These are phyloP conservation scores for Cardiospermum halicacabum DNA, from an alignment of 345 rosid species.

Conservation along the genomic window DNA sequence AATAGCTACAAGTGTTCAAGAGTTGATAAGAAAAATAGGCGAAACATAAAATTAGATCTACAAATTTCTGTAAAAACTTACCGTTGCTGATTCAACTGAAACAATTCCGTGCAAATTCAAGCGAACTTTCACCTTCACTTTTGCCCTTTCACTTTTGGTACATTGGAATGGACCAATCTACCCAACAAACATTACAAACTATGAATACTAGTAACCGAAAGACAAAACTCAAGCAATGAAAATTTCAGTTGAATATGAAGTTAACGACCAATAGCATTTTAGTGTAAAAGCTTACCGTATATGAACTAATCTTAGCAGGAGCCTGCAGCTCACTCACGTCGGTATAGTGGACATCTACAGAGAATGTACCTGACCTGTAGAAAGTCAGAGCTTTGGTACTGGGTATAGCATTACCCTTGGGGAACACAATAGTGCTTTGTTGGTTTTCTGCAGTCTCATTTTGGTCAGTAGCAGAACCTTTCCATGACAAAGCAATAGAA, in stretches of 20 bases:
- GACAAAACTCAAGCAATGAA: background rate
- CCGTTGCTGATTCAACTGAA: constrained; percentile 78
- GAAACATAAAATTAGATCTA: background rate
- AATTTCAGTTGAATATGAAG: background rate
- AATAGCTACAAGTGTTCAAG: constrained; percentile 50
- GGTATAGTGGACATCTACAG: constrained; percentile 68
- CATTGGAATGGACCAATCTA: constrained; percentile 95
- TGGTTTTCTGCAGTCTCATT: constrained; percentile 62
- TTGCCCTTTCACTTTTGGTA: constrained; percentile 63
- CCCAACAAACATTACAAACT: constrained; percentile 13
- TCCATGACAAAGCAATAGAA: constrained; percentile 74
- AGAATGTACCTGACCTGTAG: constrained; percentile 69
- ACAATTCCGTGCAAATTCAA: constrained; percentile 82
- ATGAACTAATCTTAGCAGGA: constrained; percentile 76
- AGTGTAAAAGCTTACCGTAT: constrained; percentile 42
- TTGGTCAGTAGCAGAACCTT: constrained; percentile 65
- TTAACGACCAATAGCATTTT: background rate
- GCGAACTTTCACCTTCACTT: constrained; percentile 84
- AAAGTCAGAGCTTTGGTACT: constrained; percentile 85
- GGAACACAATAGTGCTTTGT: constrained; percentile 73
- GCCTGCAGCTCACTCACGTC: constrained; percentile 61
- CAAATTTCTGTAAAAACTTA: constrained; percentile 30
- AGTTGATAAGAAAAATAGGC: background rate
- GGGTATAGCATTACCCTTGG: constrained; percentile 83
- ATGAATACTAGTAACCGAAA: constrained; percentile 7